Conservation (phyloP, 2,329 filamentous ascomycete genomes). For the Tothia fuscella region DNA sequence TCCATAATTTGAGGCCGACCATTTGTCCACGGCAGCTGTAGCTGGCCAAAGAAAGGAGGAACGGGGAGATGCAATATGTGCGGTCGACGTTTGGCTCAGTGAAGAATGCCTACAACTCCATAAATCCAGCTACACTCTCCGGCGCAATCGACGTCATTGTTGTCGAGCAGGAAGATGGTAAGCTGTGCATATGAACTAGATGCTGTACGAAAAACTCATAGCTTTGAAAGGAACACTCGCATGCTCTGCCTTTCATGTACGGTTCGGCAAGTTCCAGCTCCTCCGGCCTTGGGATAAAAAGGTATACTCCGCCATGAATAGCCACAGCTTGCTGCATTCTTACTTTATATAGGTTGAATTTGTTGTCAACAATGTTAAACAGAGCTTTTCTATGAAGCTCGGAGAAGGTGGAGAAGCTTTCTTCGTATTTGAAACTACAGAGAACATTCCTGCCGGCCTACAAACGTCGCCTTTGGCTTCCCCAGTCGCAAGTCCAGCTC, state of each 20-base stretch:
- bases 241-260: conserved; percentile 96
- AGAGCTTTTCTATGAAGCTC: conserved; percentile 95
- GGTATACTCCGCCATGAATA: conserved; percentile 23
- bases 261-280: conserved; percentile 96
- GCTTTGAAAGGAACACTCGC: conserved; percentile 47
- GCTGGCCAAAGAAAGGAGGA: too few relatives aligned
- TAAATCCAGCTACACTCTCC: conserved; percentile 94
- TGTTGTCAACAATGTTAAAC: conserved; percentile 80
- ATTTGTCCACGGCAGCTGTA: too few relatives aligned
- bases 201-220: neutral
- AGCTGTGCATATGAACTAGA: conserved; percentile 15
- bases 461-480: conserved; percentile 93
- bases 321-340: neutral
- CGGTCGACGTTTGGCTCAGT: conserved; percentile 89
- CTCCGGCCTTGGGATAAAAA: conserved; percentile 95
- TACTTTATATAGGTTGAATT: conserved; percentile 61
- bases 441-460: conserved; percentile 79
- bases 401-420: conserved; percentile 96
- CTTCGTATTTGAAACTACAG: conserved; percentile 93
- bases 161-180: conserved; percentile 88
- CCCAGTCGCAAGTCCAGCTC: conserved; percentile 68
- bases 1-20: too few relatives aligned
- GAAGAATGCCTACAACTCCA: conserved; percentile 98
- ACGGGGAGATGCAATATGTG: conserved; percentile 92
- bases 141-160: conserved; percentile 99